Conservation (phyloP, 345 rosid genomes). For the Arabidopsis suecica region DNA sequence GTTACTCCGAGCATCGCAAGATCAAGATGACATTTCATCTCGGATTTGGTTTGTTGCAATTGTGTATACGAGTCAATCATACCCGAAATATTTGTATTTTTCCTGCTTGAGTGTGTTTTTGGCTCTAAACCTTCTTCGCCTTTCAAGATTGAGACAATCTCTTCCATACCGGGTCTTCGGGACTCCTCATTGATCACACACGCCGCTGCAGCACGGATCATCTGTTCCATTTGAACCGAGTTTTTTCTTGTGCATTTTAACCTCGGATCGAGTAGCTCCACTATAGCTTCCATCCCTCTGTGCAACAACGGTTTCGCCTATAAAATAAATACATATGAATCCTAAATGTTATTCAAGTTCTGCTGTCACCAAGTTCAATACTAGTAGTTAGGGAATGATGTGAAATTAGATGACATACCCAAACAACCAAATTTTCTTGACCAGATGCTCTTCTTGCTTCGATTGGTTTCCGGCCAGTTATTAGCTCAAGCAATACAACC, state of each 20-base stretch:
- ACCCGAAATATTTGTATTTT: constrained; percentile 62
- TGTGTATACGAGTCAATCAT: constrained; percentile 69
- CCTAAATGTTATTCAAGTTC: background rate
- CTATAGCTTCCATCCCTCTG: constrained; percentile 69
- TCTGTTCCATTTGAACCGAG: constrained; percentile 56
- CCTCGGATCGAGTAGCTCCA: constrained; percentile 74
- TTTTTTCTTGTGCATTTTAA: constrained; percentile 55
- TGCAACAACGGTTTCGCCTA: constrained; percentile 91
- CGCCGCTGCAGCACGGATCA: constrained; percentile 84
- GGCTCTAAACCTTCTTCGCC: constrained; percentile 58
- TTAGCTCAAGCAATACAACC: constrained; percentile 85
- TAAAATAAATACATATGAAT: constrained; percentile 6
- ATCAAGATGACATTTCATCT: constrained; percentile 90
- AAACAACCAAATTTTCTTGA: constrained; percentile 90
- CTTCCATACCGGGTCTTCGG: constrained; percentile 70
- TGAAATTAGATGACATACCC: constrained; percentile 68
- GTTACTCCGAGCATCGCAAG: constrained; percentile 94
- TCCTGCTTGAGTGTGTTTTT: constrained; percentile 50
- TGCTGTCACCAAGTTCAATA: background rate
- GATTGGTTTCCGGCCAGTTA: constrained; percentile 91
- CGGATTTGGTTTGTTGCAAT: constrained; percentile 71
- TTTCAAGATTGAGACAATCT: constrained; percentile 64
- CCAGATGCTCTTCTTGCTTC: constrained; percentile 83
- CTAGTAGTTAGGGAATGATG: background rate
- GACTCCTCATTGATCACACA: constrained; percentile 84